Evolutionary conservation across 2,329 filamentous ascomycete genomes (phyloP).

Genomic region (Trichoderma aggressivum): DNA sequence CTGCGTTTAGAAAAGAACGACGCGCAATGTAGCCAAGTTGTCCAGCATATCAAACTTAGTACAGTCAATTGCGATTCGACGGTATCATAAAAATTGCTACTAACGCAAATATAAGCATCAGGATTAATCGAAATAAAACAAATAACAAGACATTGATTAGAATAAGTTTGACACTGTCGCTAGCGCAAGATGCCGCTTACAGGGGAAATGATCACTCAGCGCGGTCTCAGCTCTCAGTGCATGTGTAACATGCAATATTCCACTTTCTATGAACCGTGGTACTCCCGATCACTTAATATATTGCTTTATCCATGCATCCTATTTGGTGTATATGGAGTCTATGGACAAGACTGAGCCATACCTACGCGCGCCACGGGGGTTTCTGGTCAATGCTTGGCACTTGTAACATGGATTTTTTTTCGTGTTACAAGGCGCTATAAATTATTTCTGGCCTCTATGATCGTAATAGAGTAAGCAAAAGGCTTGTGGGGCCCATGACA

Average conservation of each 20-base stretch:
- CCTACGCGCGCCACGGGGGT: no score
- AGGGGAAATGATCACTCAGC: neutral
- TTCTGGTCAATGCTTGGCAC: no score
- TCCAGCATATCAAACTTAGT: no score
- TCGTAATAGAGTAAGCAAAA: no score
- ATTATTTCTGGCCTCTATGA: no score
- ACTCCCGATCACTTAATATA: neutral
- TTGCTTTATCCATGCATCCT: neutral
- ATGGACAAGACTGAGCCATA: no score
- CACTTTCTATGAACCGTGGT: neutral
- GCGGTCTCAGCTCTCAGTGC: neutral
- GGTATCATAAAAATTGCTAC: no score
- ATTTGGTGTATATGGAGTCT: neutral
- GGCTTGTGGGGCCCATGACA: no score
- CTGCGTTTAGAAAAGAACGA: neutral
- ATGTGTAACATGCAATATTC: neutral
- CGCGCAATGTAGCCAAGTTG: no score
- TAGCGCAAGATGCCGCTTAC: neutral
- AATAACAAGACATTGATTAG: neutral
- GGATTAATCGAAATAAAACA: neutral
- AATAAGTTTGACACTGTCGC: neutral
- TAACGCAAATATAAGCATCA: neutral
- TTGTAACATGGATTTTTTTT: no score
- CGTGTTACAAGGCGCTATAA: no score
- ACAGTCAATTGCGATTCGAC: no score